Evolutionary conservation across 73 alveolate species (phyloP).

Genomic region (Paraurostyla sp.): DNA sequence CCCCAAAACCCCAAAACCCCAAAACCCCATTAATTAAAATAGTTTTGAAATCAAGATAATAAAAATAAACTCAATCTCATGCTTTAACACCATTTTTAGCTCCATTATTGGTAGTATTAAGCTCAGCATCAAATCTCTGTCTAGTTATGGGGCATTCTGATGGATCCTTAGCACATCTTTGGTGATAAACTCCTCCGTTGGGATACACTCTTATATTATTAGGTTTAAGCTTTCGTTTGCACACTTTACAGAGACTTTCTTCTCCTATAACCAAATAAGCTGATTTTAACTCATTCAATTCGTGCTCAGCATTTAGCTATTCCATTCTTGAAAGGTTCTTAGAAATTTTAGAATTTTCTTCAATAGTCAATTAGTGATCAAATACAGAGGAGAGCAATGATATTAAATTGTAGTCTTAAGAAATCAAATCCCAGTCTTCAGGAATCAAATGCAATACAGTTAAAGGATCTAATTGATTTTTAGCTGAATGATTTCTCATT

Average conservation of each 20-base stretch:
- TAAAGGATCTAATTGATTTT: conserved; percentile 41
- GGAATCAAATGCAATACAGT: conserved; percentile 58
- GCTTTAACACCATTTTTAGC: neutral
- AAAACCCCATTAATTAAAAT: too few relatives aligned
- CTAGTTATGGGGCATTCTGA: conserved; percentile 61
- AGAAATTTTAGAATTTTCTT: conserved; percentile 65
- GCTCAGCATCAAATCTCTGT: conserved; percentile 32
- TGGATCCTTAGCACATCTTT: conserved; percentile 49
- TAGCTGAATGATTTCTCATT: conserved; percentile 49
- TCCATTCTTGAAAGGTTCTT: conserved; percentile 70
- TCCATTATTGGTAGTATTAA: neutral
- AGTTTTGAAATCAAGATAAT: neutral
- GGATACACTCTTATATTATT: conserved; percentile 55
- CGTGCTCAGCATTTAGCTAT: conserved; percentile 40
- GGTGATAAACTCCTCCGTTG: conserved; percentile 64
- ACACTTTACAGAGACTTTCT: conserved; percentile 59
- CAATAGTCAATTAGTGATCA: conserved; percentile 64
- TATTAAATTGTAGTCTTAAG: conserved; percentile 43
- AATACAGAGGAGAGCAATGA: conserved; percentile 38
- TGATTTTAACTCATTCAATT: conserved; percentile 44
- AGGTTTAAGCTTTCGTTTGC: conserved; percentile 46
- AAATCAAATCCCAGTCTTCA: conserved; percentile 63
- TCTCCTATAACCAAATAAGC: conserved; percentile 61
- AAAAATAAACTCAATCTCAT: neutral
- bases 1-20: too few relatives aligned